These are phyloP conservation scores for Debaryomyces sp. DNA, from an alignment of 1,139 yeast species.

Conservation along the genomic window DNA sequence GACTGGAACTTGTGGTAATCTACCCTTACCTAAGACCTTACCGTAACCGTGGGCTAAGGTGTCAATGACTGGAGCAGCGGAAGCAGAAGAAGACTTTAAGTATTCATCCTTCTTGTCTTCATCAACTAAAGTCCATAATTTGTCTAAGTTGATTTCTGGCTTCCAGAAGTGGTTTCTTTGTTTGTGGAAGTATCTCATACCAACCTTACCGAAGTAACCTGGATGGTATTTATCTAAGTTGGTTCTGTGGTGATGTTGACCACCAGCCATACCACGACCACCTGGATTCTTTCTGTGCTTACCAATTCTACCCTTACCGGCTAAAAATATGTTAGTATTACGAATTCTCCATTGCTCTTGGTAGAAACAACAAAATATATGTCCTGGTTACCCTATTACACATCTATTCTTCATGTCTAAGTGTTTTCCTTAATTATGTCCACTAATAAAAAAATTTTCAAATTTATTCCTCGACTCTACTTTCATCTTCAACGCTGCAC, in stretches of 20 bases:
- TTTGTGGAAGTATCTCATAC: slow-evolving; percentile 99
- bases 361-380: background rate
- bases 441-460: slow-evolving; percentile 4
- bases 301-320: slow-evolving; percentile 99
- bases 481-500: background rate
- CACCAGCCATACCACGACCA: slow-evolving; percentile 99
- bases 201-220: slow-evolving; percentile 99
- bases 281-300: slow-evolving; percentile 99
- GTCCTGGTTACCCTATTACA: background rate
- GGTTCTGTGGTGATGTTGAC: slow-evolving; percentile 99
- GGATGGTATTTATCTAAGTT: slow-evolving; percentile 99
- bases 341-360: background rate
- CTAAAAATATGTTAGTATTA: slow-evolving; percentile 50
- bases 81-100: slow-evolving; percentile 80
- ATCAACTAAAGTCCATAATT: slow-evolving; percentile 97
- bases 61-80: slow-evolving; percentile 98
- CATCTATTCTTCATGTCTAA: too few relatives aligned
- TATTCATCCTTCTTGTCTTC: slow-evolving; percentile 94
- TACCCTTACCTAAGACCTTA: slow-evolving; percentile 99
- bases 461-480: background rate
- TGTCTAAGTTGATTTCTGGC: slow-evolving; percentile 98
- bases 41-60: slow-evolving; percentile 99
- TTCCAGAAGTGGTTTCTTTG: slow-evolving; percentile 96
- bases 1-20: slow-evolving; percentile 97
- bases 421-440: background rate